These are phyloP conservation scores for Paratrypanosoma confusum DNA, from an alignment of 208 protist species.

Conservation along the genomic window DNA sequence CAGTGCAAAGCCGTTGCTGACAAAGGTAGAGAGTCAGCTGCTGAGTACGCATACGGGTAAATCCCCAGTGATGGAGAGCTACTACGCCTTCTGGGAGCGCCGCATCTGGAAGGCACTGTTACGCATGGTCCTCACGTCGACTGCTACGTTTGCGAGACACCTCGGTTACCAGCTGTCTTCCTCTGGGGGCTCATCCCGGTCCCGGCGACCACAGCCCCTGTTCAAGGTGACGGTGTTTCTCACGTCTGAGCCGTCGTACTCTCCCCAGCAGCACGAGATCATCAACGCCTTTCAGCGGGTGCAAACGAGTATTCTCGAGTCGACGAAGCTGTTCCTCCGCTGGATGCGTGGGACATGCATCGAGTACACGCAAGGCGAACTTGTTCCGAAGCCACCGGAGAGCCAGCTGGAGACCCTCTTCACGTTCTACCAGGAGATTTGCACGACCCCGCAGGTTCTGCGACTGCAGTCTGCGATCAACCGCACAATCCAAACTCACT, in stretches of 20 bases:
- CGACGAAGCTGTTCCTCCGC: slow-evolving; percentile 89
- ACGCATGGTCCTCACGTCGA: slow-evolving; percentile 83
- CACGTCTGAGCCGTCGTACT: slow-evolving; percentile 85
- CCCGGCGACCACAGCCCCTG: slow-evolving; percentile 45
- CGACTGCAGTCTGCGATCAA: slow-evolving; percentile 85
- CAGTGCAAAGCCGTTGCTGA: slow-evolving; percentile 90
- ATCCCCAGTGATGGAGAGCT: slow-evolving; percentile 76
- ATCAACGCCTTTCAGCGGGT: slow-evolving; percentile 88
- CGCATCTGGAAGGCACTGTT: slow-evolving; percentile 90
- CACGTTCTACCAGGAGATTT: slow-evolving; percentile 94
- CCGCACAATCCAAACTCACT: slow-evolving; percentile 86
- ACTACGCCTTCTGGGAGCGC: slow-evolving; percentile 96
- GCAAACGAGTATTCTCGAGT: slow-evolving; percentile 87
- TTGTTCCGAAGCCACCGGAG: slow-evolving; percentile 75
- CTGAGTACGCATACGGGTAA: slow-evolving; percentile 89
- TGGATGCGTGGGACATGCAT: slow-evolving; percentile 96
- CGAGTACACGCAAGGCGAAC: slow-evolving; percentile 86
- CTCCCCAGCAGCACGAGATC: slow-evolving; percentile 90
- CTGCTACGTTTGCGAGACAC: slow-evolving; percentile 79
- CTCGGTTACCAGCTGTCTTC: slow-evolving; percentile 55
- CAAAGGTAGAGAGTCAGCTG: slow-evolving; percentile 93
- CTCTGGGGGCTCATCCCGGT: slow-evolving; percentile 4
- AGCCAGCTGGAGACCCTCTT: slow-evolving; percentile 80
- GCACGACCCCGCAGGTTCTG: slow-evolving; percentile 79
- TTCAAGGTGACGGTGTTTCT: slow-evolving; percentile 92